Evolutionary conservation across 78 protist species (phyloP).

Genomic region (Bodo saltans): DNA sequence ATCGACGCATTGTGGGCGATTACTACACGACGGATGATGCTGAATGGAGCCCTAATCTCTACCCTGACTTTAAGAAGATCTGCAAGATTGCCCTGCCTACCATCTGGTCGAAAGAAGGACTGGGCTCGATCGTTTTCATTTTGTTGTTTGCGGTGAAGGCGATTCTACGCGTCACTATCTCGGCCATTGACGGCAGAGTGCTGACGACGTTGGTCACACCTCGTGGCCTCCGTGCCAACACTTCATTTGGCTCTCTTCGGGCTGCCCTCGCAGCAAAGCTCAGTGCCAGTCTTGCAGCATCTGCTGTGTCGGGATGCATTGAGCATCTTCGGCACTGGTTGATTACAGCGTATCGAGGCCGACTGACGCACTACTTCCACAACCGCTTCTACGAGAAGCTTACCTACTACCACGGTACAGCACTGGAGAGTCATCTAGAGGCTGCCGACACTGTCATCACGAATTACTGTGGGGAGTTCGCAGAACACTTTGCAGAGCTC

Average conservation of each 20-base stretch:
- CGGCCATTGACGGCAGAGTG: neutral
- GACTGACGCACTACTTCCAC: neutral
- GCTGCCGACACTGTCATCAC: neutral
- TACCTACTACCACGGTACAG: neutral
- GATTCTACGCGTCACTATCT: neutral
- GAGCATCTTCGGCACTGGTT: neutral
- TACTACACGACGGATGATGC: no score
- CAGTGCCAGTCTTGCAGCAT: no score
- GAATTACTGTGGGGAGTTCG: neutral
- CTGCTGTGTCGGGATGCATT: neutral
- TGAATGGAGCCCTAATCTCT: no score
- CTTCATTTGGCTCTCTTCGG: neutral
- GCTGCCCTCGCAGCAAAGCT: no score
- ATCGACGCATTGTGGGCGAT: no score
- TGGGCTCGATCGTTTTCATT: neutral
- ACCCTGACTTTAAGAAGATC: no score
- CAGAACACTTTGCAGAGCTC: neutral
- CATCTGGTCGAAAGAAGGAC: no score
- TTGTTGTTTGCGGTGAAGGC: neutral
- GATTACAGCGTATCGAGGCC: neutral
- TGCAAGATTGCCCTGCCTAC: no score
- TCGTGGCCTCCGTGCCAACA: neutral
- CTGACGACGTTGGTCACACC: neutral
- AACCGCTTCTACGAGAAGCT: neutral
- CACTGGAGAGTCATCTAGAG: neutral